phyloP scores from a whole-genome alignment of 2,329 filamentous ascomycete genomes.

The Xylariaceae sp. region DNA sequence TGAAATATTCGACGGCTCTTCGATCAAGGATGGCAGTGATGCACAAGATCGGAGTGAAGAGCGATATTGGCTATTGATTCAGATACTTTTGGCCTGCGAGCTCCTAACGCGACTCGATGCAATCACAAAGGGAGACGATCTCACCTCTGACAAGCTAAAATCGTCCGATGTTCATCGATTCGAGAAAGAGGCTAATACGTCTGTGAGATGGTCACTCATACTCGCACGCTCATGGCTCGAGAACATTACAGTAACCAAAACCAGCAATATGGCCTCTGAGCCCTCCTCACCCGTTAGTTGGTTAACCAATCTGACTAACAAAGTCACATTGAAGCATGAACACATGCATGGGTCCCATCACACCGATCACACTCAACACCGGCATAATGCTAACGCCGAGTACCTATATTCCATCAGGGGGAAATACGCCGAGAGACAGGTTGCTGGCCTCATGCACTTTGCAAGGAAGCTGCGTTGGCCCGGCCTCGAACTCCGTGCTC shows the following conservation, averaged over 20 bases:
- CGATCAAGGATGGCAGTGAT: conserved; percentile 45
- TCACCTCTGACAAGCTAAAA: conserved; percentile 47
- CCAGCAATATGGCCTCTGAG: conserved; percentile 34
- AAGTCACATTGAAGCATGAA: conserved; percentile 42
- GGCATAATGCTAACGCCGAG: conserved; percentile 30
- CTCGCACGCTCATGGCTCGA: conserved; percentile 65
- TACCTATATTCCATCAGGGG: conserved; percentile 50
- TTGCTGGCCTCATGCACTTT: conserved; percentile 60
- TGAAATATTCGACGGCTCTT: conserved; percentile 49
- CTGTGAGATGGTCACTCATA: conserved; percentile 65
- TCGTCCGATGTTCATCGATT: conserved; percentile 58
- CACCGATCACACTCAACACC: conserved; percentile 34
- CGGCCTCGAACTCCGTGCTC: conserved; percentile 49
- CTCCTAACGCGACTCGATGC: conserved; percentile 62
- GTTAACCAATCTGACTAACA: conserved; percentile 56
- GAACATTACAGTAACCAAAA: conserved; percentile 57
- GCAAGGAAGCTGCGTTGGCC: conserved; percentile 61
- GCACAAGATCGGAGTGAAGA: conserved; percentile 54
- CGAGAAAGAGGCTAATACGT: conserved; percentile 56
- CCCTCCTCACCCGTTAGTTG: conserved; percentile 40
- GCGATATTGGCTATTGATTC: conserved; percentile 63
- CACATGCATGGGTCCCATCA: conserved; percentile 33
- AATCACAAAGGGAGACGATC: conserved; percentile 57
- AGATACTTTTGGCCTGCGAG: conserved; percentile 62
- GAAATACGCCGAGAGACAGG: conserved; percentile 54